Evolutionary conservation across 495 filamentous ascomycete species (phyloP).

Genomic region (Oidiodendron maius): DNA sequence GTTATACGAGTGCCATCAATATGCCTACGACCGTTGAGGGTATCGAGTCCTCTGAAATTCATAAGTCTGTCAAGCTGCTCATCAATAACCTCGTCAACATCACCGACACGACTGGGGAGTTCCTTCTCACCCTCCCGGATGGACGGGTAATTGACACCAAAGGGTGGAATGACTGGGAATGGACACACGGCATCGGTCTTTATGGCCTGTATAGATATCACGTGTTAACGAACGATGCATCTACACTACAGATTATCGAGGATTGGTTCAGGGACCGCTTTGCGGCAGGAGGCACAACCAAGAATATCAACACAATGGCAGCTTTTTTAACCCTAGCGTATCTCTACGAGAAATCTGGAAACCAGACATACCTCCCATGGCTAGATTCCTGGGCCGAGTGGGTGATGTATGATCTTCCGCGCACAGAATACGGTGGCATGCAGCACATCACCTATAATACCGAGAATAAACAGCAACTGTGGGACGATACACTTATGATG

Average conservation of each 20-base stretch:
- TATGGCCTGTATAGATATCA: slow-evolving; percentile 78
- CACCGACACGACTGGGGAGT: slow-evolving; percentile 61
- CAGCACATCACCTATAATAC: slow-evolving; percentile 64
- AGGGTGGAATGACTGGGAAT: slow-evolving; percentile 74
- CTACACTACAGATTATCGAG: slow-evolving; percentile 51
- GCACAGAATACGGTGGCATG: slow-evolving; percentile 66
- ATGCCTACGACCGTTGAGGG: slow-evolving; percentile 2
- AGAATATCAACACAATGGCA: slow-evolving; percentile 80
- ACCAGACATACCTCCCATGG: slow-evolving; percentile 58
- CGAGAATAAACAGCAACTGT: slow-evolving; percentile 61
- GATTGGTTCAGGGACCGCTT: slow-evolving; percentile 70
- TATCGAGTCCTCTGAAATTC: slow-evolving; percentile 31
- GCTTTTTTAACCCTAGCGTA: slow-evolving; percentile 65
- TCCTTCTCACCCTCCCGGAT: slow-evolving; percentile 60
- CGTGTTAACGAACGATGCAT: slow-evolving; percentile 49
- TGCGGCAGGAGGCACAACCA: slow-evolving; percentile 61
- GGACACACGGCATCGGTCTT: slow-evolving; percentile 73
- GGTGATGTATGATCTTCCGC: slow-evolving; percentile 64
- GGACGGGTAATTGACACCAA: slow-evolving; percentile 75
- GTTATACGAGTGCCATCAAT: too few relatives aligned
- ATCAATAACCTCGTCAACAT: slow-evolving; percentile 66
- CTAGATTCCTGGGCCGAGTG: slow-evolving; percentile 70
- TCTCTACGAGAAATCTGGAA: slow-evolving; percentile 60
- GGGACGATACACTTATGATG: slow-evolving; percentile 81
- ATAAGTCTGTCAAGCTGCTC: slow-evolving; percentile 49